These are phyloP conservation scores for Candida pini DNA, from an alignment of 805 yeast species.

Conservation along the genomic window DNA sequence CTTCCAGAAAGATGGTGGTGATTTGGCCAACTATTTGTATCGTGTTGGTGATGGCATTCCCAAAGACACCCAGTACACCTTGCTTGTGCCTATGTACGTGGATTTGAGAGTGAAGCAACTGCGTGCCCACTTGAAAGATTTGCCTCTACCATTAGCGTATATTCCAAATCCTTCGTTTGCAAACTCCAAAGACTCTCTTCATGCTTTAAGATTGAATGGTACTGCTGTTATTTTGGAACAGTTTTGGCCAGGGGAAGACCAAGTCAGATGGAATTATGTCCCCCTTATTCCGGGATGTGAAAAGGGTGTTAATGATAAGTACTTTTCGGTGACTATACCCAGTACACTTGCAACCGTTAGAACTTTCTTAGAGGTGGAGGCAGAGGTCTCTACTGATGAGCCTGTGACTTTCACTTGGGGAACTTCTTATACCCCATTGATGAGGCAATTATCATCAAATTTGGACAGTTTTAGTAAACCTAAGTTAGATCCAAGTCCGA, in stretches of 20 bases:
- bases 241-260: constrained; percentile 41
- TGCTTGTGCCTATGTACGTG: constrained; percentile 58
- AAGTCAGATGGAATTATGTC: constrained; percentile 54
- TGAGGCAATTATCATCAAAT: constrained; percentile 71
- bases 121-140: constrained; percentile 72
- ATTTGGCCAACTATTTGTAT: constrained; percentile 56
- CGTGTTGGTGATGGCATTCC: constrained; percentile 84
- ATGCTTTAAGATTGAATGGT: constrained; percentile 42
- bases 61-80: constrained; percentile 56
- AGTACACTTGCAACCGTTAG: constrained; percentile 76
- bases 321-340: constrained; percentile 58
- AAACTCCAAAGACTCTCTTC: constrained; percentile 9
- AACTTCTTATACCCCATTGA: constrained; percentile 65
- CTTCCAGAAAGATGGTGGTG: constrained; percentile 37
- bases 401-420: constrained; percentile 81
- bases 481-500: constrained; percentile 79
- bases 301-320: constrained; percentile 31
- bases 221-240: constrained; percentile 67
- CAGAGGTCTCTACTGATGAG: constrained; percentile 46
- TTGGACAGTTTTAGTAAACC: constrained; percentile 86
- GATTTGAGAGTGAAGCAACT: constrained; percentile 55
- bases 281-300: constrained; percentile 50
- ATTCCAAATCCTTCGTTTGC: constrained; percentile 41
- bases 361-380: constrained; percentile 54
- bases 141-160: constrained; percentile 75